Base-by-base conservation (phyloP, 441 rosid species). In the Macaranga tanarius region DNA sequence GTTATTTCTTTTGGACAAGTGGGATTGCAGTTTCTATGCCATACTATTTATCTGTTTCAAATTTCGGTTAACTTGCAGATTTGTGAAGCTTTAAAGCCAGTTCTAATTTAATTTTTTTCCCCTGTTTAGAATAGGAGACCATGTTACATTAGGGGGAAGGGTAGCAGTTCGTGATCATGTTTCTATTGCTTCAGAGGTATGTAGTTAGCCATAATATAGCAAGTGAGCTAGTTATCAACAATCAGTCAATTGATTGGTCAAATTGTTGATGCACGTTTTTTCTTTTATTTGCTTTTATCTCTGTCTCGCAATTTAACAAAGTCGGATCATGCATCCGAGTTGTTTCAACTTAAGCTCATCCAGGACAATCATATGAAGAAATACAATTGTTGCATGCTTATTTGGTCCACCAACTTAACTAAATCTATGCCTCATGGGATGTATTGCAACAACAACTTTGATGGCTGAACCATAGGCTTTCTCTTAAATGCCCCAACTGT, bases 111-210 rank as follows among this genome's bases (percentile, higher is more conserved):
- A 38, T 34, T 45, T 26, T 69, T 61, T 73, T 6, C 73, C 28
- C 47, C 62, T 34, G 50, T 70, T 57, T 84, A 88, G 90, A 71
- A 75, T 87, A 26, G 93, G 93, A 70, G 95, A 89, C 79, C 84
- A 76, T 61, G 87, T 87, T 68, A 82, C 86, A 72, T 71, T 89
- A 7, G 93, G 89, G 47, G 97, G 93, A 66, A 87, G 90, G 71
- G 92, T 79, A 44, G 92, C 93, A 68, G 83, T 93, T 73, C 79
- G 86, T 31, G 91, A 89, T 75, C 97, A 89, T 70, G 89, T 86
- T 67, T 84, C 86, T 56, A 87, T 88, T 52, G 80, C 77, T 69
- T 87, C 90, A 47, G 87, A 85, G 93, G 95, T 90, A 83, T 61
- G 10, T 66, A 22, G 47, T 75, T 73, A 57, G 65, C 2, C 56